phyloP scores from a whole-genome alignment of 208 protist genomes.

The Leishmania tropica region DNA sequence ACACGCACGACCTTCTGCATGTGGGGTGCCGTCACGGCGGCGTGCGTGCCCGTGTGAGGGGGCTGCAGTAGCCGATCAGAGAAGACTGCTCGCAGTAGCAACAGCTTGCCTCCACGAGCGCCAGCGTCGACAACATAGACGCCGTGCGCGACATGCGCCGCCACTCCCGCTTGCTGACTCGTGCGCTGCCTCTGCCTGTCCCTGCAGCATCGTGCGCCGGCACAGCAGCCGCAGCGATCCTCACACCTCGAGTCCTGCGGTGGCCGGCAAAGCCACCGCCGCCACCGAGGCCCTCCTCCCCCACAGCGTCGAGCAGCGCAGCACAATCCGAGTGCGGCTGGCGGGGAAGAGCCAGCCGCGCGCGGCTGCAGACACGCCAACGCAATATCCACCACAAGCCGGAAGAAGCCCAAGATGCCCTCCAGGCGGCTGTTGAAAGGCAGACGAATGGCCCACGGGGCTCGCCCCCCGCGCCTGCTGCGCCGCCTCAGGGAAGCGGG shows the following conservation, averaged over 20 bases:
- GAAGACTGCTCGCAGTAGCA: conserved; percentile 18
- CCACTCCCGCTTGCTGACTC: background rate
- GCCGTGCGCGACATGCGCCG: background rate
- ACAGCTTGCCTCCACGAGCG: conserved; percentile 18
- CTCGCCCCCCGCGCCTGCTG: no score
- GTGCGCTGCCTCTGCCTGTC: background rate
- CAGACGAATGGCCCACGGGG: conserved; percentile 1
- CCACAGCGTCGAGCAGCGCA: conserved; percentile 16
- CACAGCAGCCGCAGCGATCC: background rate
- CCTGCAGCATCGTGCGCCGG: no score
- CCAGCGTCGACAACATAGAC: conserved; percentile 14
- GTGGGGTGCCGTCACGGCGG: background rate
- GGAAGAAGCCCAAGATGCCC: no score
- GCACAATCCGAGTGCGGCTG: conserved; percentile 21
- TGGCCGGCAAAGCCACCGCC: background rate
- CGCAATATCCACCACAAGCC: conserved; percentile 16
- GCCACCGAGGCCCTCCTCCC: conserved; percentile 10
- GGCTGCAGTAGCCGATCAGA: conserved; percentile 22
- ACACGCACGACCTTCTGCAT: conserved; percentile 10
- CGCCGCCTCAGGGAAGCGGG: no score
- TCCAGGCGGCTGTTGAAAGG: background rate
- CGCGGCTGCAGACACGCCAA: conserved; percentile 22
- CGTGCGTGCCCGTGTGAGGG: conserved; percentile 2
- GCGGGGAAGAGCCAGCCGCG: conserved; percentile 17
- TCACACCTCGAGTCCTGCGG: background rate